Base-by-base conservation (phyloP, 164 flowering plant species). In the Brasenia schreberi region DNA sequence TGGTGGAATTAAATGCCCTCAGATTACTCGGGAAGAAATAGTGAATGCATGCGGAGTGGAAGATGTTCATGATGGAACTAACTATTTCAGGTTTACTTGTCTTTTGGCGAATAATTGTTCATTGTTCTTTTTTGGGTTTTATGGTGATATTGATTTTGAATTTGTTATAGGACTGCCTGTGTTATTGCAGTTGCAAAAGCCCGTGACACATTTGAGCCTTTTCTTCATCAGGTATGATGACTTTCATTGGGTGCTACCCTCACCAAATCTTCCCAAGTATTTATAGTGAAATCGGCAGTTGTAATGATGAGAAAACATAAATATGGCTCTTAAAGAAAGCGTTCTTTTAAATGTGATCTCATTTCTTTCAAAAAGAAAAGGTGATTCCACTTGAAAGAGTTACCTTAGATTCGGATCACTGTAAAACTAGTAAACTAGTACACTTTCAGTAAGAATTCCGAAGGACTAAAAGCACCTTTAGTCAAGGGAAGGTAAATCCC, bases 41-140 rank as follows among this genome's bases (percentile, higher is more conserved):
- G 98, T 94, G 39, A 94, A 94, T 90, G 98, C 98, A 43, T 93
- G 98, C 80, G 98, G 98, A 65, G 96, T 93, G 52, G 98, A 93
- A 81, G 98, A 93, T 82, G 85, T 90, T 71, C 97, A 93, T 80
- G 98, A 93, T 77, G 98, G 98, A 69, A 86, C 97, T 72, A 93
- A 90, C 73, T 93, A 90, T 73, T 90, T 96, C n/a, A 88, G 98
- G 97, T 93, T 67, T 23, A 5, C 53, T 45, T 45, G 53, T 12
- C 3, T 45, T 42, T 53, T 44, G 9, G 53, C 6, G 12, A 45
- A 45, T 45, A 12, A 45, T 5, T 45, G 11, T 1, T 7, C 53
- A 45, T 12, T 45, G 53, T 12, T 45, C 53, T 45, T 45, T 7
- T 45, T 45, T 45, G 53, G 53, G 7, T 45, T 12, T 45, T 45